Evolutionary conservation across 73 alveolate genomes (phyloP).

Genomic region (Blepharisma japonicum): DNA sequence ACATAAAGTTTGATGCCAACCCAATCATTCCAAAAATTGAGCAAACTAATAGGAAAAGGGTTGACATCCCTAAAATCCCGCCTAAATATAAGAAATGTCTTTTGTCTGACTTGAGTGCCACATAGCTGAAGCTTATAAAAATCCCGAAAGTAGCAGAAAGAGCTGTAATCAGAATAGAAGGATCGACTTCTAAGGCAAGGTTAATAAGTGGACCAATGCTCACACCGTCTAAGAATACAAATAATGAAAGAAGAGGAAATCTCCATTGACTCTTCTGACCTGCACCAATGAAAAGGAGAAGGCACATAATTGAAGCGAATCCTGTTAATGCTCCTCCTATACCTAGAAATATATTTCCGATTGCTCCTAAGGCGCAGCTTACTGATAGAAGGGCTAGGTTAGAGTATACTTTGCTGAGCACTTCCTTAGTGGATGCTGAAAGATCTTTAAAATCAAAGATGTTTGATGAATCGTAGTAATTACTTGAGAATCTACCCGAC

Average conservation of each 20-base stretch:
- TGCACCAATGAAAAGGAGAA: background rate
- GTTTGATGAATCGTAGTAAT: background rate
- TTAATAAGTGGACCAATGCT: slow-evolving; percentile 25
- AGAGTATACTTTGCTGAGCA: slow-evolving; percentile 32
- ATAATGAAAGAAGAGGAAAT: background rate
- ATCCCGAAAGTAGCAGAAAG: slow-evolving; percentile 46
- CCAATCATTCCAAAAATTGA: slow-evolving; percentile 32
- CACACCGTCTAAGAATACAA: slow-evolving; percentile 33
- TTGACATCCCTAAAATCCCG: slow-evolving; percentile 40
- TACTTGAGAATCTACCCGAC: background rate
- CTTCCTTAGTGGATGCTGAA: slow-evolving; percentile 31
- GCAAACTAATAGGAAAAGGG: slow-evolving; percentile 26
- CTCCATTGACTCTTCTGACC: background rate
- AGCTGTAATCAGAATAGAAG: slow-evolving; percentile 48
- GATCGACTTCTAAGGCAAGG: slow-evolving; percentile 38
- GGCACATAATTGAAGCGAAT: slow-evolving; percentile 19
- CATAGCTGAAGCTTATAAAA: slow-evolving; percentile 52
- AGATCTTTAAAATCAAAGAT: slow-evolving; percentile 13
- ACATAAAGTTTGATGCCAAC: slow-evolving; percentile 13
- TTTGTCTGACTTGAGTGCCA: slow-evolving; percentile 47
- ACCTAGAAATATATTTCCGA: slow-evolving; percentile 10
- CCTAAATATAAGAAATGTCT: slow-evolving; percentile 53
- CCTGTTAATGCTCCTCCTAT: slow-evolving; percentile 14
- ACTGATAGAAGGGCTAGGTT: background rate
- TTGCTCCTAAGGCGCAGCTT: slow-evolving; percentile 35